Conservation (phyloP, 2,329 filamentous ascomycete species). For the Clonostachys rosea region DNA sequence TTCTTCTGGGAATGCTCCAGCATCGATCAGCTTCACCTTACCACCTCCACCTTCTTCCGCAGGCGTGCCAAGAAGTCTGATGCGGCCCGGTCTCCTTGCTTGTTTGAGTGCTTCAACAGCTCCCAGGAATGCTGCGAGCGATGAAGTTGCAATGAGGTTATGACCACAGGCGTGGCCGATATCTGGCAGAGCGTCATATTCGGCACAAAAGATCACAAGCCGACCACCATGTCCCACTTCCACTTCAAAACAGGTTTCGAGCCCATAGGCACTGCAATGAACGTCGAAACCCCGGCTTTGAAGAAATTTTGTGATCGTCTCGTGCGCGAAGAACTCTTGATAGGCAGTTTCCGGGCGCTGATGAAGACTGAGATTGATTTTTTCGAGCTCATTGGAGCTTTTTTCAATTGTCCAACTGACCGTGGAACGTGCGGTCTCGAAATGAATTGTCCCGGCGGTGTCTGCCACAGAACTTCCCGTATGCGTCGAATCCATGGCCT, state of each 20-base stretch:
- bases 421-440: too few species aligned
- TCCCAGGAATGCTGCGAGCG: conserved; percentile 30
- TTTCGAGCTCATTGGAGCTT: too few species aligned
- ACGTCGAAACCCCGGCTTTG: conserved; percentile 13
- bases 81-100: conserved; percentile 19
- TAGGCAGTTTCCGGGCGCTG: conserved; percentile 16
- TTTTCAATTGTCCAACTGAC: too few species aligned
- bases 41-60: conserved; percentile 36
- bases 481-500: too few species aligned
- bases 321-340: conserved; percentile 19
- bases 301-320: conserved; percentile 11
- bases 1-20: conserved; percentile 15
- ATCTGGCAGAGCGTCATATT: conserved; percentile 39
- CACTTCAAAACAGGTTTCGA: conserved; percentile 24
- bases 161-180: conserved; percentile 41
- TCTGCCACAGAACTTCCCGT: too few species aligned
- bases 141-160: conserved; percentile 35
- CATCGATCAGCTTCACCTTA: conserved; percentile 17
- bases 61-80: conserved; percentile 32
- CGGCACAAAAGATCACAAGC: conserved; percentile 23
- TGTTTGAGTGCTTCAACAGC: conserved; percentile 21
- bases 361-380: too few species aligned
- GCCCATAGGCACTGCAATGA: conserved; percentile 20
- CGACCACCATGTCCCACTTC: conserved; percentile 17
- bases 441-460: too few species aligned